These are phyloP conservation scores for Pestalotiopsis fici DNA, from an alignment of 2,329 filamentous ascomycete species.

Conservation along the genomic window DNA sequence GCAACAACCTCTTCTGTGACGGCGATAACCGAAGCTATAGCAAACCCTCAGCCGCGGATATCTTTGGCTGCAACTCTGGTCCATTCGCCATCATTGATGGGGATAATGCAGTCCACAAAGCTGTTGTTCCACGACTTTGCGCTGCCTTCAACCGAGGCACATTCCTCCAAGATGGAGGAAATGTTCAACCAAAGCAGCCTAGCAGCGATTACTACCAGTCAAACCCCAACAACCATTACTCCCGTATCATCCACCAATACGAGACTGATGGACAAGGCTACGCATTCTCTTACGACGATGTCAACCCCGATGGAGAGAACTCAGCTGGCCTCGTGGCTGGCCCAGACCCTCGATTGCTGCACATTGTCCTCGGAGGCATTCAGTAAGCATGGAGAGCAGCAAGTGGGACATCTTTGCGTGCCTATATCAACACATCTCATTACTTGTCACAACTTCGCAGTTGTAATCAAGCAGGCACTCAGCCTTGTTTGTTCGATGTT, in stretches of 20 bases:
- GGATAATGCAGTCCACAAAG: conserved; percentile 41
- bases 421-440: background rate
- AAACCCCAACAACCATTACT: conserved; percentile 56
- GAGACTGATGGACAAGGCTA: conserved; percentile 64
- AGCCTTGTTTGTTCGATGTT: background rate
- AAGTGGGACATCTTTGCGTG: background rate
- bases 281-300: conserved; percentile 70
- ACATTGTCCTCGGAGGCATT: conserved; percentile 46
- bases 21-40: conserved; percentile 40
- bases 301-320: conserved; percentile 58
- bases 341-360: conserved; percentile 43
- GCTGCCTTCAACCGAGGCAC: conserved; percentile 52
- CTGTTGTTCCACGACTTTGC: conserved; percentile 48
- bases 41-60: conserved; percentile 44
- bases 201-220: conserved; percentile 43
- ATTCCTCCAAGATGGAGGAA: conserved; percentile 45
- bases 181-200: conserved; percentile 42
- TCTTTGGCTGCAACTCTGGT: conserved; percentile 53
- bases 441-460: background rate
- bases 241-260: conserved; percentile 59
- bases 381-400: background rate
- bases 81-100: conserved; percentile 38
- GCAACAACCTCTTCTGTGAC: conserved; percentile 37
- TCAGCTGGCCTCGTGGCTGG: conserved; percentile 53
- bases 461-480: background rate